These are phyloP conservation scores for Phytophthora cactorum DNA, from an alignment of 352 stramenopile species.

Conservation along the genomic window DNA sequence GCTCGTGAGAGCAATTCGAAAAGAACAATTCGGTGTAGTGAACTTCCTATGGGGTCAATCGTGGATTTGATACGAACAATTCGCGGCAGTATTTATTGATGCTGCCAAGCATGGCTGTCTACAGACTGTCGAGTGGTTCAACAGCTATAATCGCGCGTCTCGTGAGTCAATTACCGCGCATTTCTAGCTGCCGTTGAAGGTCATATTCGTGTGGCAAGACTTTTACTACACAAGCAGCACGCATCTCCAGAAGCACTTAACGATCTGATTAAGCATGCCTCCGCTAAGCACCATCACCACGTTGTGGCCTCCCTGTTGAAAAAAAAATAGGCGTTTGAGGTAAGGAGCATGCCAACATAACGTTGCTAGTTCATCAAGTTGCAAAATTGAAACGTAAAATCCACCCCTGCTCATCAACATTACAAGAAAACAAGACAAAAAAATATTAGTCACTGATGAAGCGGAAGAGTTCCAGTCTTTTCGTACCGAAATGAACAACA, in stretches of 20 bases:
- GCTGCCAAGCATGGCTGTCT: not conserved
- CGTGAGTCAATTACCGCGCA: not conserved
- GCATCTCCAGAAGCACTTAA: not conserved
- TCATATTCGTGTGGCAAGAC: not conserved
- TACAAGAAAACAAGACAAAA: not conserved
- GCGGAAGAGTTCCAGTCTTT: not conserved
- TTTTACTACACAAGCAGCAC: not conserved
- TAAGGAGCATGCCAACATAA: not conserved
- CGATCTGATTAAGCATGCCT: not conserved
- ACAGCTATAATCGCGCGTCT: not conserved
- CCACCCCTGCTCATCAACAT: conserved; percentile 6
- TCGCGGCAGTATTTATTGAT: not conserved
- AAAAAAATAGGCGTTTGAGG: not conserved
- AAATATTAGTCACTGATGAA: not conserved
- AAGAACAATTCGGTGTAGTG: not conserved
- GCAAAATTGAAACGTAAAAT: conserved; percentile 14
- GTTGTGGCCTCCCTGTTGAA: not conserved
- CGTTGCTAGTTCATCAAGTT: not conserved
- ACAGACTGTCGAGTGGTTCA: not conserved
- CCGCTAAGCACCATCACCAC: not conserved
- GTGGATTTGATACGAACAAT: not conserved
- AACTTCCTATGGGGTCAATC: not conserved
- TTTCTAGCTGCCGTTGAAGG: not conserved
- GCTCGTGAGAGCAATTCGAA: not conserved
- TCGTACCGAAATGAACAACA: conserved; percentile 17